A percentile compares a stretch with the other conserved stretches of the same genome.
These are phyloP conservation scores for Heteromeles arbutifolia DNA, from an alignment of 306 rosid species.

Conservation along the genomic window DNA sequence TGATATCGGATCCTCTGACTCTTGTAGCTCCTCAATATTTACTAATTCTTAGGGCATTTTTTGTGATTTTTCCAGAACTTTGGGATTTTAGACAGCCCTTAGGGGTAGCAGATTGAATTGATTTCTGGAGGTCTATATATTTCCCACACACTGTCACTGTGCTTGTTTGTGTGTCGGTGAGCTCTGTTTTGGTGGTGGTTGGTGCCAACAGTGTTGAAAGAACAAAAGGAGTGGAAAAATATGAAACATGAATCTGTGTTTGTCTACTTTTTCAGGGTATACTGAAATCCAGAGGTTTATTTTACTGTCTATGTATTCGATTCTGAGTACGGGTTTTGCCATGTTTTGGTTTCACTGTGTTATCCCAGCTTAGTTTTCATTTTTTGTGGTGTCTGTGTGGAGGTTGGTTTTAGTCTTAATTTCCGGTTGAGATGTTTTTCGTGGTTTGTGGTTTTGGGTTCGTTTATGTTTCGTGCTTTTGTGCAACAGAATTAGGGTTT, in stretches of 20 bases:
- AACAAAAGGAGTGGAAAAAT: neutral
- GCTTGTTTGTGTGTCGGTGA: constrained; percentile 9
- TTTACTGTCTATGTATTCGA: constrained; percentile 10
- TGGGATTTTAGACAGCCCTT: constrained; percentile 23
- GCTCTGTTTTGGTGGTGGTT: constrained; percentile 4
- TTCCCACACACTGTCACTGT: neutral
- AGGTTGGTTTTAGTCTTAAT: neutral
- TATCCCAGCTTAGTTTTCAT: neutral
- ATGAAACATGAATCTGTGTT: neutral
- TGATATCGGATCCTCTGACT: constrained; percentile 27
- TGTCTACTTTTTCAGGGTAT: neutral
- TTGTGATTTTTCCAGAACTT: neutral
- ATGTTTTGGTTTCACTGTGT: neutral
- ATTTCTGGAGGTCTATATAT: constrained; percentile 2
- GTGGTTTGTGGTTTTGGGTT: neutral
- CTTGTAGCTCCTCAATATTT: neutral
- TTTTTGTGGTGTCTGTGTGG: neutral
- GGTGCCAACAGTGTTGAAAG: neutral
- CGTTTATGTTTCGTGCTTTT: neutral
- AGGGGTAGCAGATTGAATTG: constrained; percentile 33
- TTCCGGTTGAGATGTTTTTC: neutral
- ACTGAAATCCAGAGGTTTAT: neutral
- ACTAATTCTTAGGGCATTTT: constrained; percentile 24
- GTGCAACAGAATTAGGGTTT: neutral
- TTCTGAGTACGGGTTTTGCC: neutral